A percentile compares a stretch with the other conserved stretches of the same genome.
Evolutionary conservation across 371 early-diverging fungal genomes (phyloP).

Genomic region (Rhizopus stolonifer): DNA sequence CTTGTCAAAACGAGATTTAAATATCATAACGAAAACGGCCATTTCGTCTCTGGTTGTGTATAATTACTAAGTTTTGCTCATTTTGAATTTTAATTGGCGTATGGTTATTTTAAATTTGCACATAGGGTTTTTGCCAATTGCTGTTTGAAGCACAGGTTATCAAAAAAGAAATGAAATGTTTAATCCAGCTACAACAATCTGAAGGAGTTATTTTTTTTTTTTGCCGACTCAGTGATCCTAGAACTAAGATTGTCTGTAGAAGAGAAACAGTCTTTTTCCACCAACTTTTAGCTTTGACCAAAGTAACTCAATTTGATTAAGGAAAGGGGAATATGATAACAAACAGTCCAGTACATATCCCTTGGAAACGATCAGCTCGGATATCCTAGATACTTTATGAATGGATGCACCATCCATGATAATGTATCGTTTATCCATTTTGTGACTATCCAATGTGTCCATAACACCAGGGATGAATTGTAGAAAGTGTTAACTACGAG

Average conservation of each 20-base stretch:
- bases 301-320: slow-evolving; percentile 6
- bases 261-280: slow-evolving; percentile 8
- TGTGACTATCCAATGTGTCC: slow-evolving; percentile 12
- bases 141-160: too few species aligned
- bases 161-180: slow-evolving; percentile 10
- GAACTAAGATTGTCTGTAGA: slow-evolving; percentile 7
- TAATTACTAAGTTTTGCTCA: too few species aligned
- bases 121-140: too few species aligned
- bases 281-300: slow-evolving; percentile 10
- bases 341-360: slow-evolving; percentile 10
- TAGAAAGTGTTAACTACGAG: slow-evolving; percentile 15
- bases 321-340: slow-evolving; percentile 16
- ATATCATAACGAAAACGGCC: too few species aligned
- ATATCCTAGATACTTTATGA: slow-evolving; percentile 8
- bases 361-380: slow-evolving; percentile 1
- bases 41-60: too few species aligned
- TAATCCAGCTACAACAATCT: slow-evolving; percentile 4
- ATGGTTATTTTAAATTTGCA: too few species aligned
- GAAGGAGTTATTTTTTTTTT: slow-evolving; percentile 3
- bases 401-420: slow-evolving; percentile 13
- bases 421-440: slow-evolving; percentile 7
- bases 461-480: slow-evolving; percentile 11
- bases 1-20: too few species aligned
- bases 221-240: slow-evolving; percentile 10
- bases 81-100: too few species aligned